Evolutionary conservation across 2,329 filamentous ascomycete genomes (phyloP).

Genomic region (Neophaeococcomyces aloes): DNA sequence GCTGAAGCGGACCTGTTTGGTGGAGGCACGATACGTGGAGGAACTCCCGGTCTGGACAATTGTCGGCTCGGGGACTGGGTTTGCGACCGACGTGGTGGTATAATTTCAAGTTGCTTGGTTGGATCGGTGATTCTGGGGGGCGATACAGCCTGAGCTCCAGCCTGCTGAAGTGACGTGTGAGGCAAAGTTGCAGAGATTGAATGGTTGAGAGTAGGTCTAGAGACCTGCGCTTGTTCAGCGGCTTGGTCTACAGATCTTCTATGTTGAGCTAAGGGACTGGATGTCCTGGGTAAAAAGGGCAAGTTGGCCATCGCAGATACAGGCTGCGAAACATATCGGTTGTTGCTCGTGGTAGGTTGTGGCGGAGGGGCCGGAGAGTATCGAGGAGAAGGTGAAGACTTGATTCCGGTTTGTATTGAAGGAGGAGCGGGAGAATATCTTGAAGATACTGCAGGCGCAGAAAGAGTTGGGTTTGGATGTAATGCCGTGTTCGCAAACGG

Average conservation of each 20-base stretch:
- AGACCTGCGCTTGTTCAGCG: slow-evolving; percentile 1
- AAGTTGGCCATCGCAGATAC: slow-evolving; percentile 20
- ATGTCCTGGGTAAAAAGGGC: slow-evolving; percentile 52
- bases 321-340: slow-evolving; percentile 22
- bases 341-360: slow-evolving; percentile 9
- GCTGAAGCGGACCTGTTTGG: slow-evolving; percentile 45
- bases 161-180: slow-evolving; percentile 20
- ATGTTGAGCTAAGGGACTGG: slow-evolving; percentile 52
- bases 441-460: slow-evolving; percentile 28
- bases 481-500: slow-evolving; percentile 24
- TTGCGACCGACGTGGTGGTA: slow-evolving; percentile 40
- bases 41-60: slow-evolving; percentile 38
- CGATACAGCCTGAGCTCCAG: background rate
- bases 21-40: slow-evolving; percentile 34
- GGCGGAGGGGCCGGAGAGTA: slow-evolving; percentile 38
- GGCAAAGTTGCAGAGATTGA: slow-evolving; percentile 1
- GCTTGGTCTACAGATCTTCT: slow-evolving; percentile 15
- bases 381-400: slow-evolving; percentile 31
- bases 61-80: slow-evolving; percentile 51
- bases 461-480: slow-evolving; percentile 22
- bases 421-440: slow-evolving; percentile 39
- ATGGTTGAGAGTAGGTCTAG: background rate
- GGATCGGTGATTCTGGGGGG: slow-evolving; percentile 1
- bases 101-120: slow-evolving; percentile 1
- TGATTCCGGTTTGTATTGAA: slow-evolving; percentile 23